phyloP scores from a whole-genome alignment of 2,329 filamentous ascomycete species.

The Parafenestella ontariensis region DNA sequence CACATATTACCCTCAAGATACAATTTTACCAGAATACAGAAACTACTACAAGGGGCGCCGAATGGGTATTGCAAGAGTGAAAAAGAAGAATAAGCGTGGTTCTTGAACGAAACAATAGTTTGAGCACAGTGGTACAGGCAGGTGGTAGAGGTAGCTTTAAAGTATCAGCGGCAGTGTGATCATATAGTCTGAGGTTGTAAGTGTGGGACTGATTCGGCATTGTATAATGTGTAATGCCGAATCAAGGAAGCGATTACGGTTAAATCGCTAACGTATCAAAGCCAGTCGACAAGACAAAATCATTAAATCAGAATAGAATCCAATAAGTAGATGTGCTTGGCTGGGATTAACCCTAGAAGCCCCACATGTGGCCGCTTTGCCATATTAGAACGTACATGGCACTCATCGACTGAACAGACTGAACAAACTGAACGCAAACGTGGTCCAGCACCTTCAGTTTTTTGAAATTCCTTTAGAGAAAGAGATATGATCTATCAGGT shows the following conservation, averaged over 20 bases:
- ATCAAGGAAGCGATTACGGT: neutral
- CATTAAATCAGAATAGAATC: neutral
- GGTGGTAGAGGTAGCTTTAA: neutral
- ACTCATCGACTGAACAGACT: neutral
- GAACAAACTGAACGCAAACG: neutral
- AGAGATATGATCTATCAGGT: neutral
- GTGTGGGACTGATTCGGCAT: neutral
- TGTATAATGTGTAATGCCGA: neutral
- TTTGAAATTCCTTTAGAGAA: neutral
- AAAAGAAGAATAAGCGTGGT: no score
- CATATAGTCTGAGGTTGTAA: no score
- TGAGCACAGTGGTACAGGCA: no score
- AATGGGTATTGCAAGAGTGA: no score
- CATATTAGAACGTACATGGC: neutral
- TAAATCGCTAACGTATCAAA: neutral
- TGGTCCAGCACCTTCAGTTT: neutral
- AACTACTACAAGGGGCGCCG: no score
- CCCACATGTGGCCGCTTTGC: slow-evolving; percentile 3
- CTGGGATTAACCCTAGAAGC: slow-evolving; percentile 1
- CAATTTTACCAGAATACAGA: no score
- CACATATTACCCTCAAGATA: no score
- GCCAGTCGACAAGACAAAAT: neutral
- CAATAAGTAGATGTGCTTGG: neutral
- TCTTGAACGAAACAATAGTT: no score
- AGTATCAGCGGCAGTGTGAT: no score